These are phyloP conservation scores for Symbiodinium natans DNA, from an alignment of 73 alveolate genomes.

Conservation along the genomic window DNA sequence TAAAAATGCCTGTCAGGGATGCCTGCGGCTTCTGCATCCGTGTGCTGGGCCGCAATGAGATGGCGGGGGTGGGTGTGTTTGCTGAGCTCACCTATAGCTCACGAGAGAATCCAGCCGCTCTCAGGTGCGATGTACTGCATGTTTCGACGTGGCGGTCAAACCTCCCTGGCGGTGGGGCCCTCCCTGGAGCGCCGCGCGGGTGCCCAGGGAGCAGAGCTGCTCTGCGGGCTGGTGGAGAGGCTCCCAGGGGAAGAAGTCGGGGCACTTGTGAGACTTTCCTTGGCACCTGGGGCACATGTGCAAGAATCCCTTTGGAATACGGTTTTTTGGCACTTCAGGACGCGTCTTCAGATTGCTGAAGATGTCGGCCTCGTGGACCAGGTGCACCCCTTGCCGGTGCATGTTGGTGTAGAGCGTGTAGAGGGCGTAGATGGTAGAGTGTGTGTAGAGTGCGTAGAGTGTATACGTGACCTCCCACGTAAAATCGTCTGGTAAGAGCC, in stretches of 20 bases:
- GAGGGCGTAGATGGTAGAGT: no score
- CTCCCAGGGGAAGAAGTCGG: no score
- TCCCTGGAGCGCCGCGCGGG: neutral
- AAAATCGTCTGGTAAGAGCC: no score
- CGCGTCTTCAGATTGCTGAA: neutral
- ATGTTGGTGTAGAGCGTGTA: no score
- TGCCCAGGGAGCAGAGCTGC: neutral
- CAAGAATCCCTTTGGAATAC: no score
- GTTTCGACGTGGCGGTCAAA: constrained; percentile 6
- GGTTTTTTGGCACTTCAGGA: neutral
- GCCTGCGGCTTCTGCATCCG: constrained; percentile 23
- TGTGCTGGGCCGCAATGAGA: neutral
- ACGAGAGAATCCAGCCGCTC: neutral
- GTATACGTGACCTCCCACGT: no score
- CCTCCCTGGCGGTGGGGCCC: neutral
- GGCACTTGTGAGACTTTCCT: no score
- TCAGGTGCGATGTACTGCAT: constrained; percentile 2
- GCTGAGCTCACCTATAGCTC: no score
- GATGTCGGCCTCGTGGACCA: neutral
- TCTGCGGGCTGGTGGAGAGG: neutral
- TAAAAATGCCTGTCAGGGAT: neutral
- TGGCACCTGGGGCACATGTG: no score
- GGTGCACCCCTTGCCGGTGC: no score
- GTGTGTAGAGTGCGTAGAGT: no score
- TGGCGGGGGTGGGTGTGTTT: no score